Conservation (phyloP, 2,329 filamentous ascomycete species). For the Pseudogymnoascus sp. region DNA sequence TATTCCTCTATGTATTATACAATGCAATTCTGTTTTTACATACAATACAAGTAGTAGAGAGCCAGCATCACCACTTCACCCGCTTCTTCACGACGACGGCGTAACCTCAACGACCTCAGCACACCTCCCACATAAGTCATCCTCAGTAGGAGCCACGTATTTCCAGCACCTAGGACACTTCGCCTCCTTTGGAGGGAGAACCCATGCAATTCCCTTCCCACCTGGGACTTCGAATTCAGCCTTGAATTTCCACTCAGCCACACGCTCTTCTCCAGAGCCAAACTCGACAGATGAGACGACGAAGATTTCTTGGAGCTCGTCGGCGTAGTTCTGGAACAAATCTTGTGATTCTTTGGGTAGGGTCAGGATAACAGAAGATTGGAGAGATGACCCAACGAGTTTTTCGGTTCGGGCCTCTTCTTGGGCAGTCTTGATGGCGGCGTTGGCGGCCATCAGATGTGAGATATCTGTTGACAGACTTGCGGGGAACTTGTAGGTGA, state of each 20-base stretch:
- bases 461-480: constrained; percentile 17
- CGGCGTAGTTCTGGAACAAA: constrained; percentile 26
- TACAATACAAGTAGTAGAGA: constrained; percentile 8
- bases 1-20: background rate
- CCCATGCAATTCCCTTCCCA: constrained; percentile 18
- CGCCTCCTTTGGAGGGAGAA: constrained; percentile 40
- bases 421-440: constrained; percentile 66
- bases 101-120: constrained; percentile 50
- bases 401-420: constrained; percentile 68
- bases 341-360: constrained; percentile 32
- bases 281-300: constrained; percentile 61
- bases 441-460: constrained; percentile 35
- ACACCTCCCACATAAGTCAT: constrained; percentile 67
- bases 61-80: background rate
- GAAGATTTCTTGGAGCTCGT: constrained; percentile 51
- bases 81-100: background rate
- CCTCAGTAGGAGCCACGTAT: constrained; percentile 63
- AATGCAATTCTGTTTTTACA: background rate
- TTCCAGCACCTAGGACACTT: constrained; percentile 92
- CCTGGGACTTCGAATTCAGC: constrained; percentile 21
- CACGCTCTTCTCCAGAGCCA: constrained; percentile 36
- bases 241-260: constrained; percentile 41
- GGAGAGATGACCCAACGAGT: constrained; percentile 71
- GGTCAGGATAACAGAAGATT: constrained; percentile 61
- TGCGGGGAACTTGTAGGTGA: constrained; percentile 15